A percentile compares a stretch with the other conserved stretches of the same genome.
Evolutionary conservation across 768 basidiomycete genomes (phyloP).

Genomic region (Gelatoporia subvermispora): DNA sequence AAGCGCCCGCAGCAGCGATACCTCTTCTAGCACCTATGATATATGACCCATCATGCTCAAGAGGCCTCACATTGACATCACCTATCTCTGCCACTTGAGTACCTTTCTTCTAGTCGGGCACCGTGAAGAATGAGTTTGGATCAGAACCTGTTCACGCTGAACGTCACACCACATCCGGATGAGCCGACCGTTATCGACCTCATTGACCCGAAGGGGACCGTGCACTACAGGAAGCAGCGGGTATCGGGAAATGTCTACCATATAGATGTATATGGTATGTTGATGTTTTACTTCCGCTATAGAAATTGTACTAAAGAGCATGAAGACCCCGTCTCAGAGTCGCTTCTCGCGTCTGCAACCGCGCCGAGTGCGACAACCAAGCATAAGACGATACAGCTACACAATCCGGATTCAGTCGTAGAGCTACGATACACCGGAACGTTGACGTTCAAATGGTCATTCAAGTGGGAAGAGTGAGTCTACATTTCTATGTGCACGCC

Average conservation of each 20-base stretch:
- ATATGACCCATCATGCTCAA: not conserved
- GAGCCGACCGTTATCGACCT: slow-evolving; percentile 65
- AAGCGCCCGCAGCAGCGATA: not conserved
- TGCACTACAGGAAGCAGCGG: slow-evolving; percentile 72
- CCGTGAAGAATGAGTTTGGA: slow-evolving; percentile 64
- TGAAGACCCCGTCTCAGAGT: slow-evolving; percentile 68
- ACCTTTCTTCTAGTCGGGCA: not conserved
- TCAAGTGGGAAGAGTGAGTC: slow-evolving; percentile 82
- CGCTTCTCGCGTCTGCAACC: slow-evolving; percentile 62
- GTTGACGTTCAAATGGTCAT: slow-evolving; percentile 69
- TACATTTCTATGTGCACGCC: not conserved
- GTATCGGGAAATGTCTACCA: slow-evolving; percentile 51
- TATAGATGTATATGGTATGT: slow-evolving; percentile 63
- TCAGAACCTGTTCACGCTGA: slow-evolving; percentile 80
- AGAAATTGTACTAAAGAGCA: not conserved
- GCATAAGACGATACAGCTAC: slow-evolving; percentile 68
- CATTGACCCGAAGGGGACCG: slow-evolving; percentile 53
- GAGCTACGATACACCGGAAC: slow-evolving; percentile 74
- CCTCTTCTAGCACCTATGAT: not conserved
- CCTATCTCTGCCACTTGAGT: not conserved
- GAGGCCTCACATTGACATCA: not conserved
- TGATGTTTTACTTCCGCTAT: not conserved
- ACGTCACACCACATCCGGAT: slow-evolving; percentile 53
- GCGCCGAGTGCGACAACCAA: slow-evolving; percentile 65
- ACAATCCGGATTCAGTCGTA: slow-evolving; percentile 65